Percentiles rank a stretch among this genome's conserved stretches.
Evolutionary conservation across 768 basidiomycete species (phyloP).

Genomic region (Amanita rimosa): DNA sequence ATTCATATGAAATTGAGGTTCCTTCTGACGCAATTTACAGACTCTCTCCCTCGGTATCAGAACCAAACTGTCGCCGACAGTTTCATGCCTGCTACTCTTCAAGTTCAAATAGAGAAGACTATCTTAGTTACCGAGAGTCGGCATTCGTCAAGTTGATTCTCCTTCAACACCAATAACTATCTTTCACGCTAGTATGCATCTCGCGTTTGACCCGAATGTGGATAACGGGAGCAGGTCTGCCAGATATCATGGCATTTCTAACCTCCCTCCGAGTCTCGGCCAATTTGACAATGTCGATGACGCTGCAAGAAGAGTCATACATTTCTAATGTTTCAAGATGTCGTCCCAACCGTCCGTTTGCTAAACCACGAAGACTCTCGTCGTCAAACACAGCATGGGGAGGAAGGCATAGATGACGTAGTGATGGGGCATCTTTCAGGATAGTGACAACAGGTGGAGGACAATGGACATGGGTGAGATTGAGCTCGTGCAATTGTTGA

Average conservation of each 20-base stretch:
- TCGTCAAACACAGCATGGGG: neutral
- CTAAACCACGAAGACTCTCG: neutral
- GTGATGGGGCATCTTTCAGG: neutral
- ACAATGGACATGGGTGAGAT: neutral
- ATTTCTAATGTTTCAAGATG: neutral
- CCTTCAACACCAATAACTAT: too few relatives aligned
- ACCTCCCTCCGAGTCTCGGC: neutral
- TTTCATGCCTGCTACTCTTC: too few relatives aligned
- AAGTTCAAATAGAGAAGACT: too few relatives aligned
- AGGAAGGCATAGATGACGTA: neutral
- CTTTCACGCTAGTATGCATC: too few relatives aligned
- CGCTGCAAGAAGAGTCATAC: neutral
- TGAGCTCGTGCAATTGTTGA: neutral
- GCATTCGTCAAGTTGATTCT: too few relatives aligned
- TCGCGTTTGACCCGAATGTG: neutral
- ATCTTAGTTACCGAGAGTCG: too few relatives aligned
- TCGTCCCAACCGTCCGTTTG: neutral
- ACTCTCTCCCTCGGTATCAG: too few relatives aligned
- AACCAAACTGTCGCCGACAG: too few relatives aligned
- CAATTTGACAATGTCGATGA: neutral
- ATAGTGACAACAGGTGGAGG: neutral
- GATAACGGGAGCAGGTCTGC: neutral
- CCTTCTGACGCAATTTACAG: too few relatives aligned
- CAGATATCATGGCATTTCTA: neutral
- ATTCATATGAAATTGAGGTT: too few relatives aligned